Conservation (phyloP, 257 asterid species). For the Solanum sitiens region DNA sequence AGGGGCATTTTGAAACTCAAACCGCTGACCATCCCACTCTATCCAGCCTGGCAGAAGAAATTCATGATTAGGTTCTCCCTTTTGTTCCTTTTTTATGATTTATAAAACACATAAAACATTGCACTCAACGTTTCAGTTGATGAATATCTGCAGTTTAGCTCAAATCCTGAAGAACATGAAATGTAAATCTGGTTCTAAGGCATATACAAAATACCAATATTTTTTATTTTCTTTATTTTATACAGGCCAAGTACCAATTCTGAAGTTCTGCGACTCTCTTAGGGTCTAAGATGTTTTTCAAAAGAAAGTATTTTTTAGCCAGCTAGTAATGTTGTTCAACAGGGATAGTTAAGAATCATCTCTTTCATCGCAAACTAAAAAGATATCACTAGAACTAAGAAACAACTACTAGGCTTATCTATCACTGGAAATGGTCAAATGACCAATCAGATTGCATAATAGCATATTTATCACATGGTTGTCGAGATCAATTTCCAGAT, state of each 20-base stretch:
- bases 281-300: background rate
- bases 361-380: background rate
- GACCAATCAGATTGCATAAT: background rate
- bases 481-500: background rate
- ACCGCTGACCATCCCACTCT: conserved; percentile 88
- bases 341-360: background rate
- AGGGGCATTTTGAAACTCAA: conserved; percentile 85
- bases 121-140: background rate
- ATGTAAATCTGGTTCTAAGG: background rate
- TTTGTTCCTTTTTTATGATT: background rate
- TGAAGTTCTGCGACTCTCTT: background rate
- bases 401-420: background rate
- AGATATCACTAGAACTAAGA: background rate
- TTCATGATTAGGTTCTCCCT: background rate
- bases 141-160: background rate
- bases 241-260: background rate
- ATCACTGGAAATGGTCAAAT: background rate
- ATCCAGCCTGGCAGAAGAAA: conserved; percentile 75
- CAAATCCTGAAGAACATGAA: background rate
- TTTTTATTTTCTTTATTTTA: background rate
- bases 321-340: background rate
- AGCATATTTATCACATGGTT: background rate
- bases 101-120: background rate
- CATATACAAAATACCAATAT: background rate
- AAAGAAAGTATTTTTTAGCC: background rate